These are phyloP conservation scores for Bruguiera hainesii DNA, from an alignment of 441 rosid species.

Conservation along the genomic window DNA sequence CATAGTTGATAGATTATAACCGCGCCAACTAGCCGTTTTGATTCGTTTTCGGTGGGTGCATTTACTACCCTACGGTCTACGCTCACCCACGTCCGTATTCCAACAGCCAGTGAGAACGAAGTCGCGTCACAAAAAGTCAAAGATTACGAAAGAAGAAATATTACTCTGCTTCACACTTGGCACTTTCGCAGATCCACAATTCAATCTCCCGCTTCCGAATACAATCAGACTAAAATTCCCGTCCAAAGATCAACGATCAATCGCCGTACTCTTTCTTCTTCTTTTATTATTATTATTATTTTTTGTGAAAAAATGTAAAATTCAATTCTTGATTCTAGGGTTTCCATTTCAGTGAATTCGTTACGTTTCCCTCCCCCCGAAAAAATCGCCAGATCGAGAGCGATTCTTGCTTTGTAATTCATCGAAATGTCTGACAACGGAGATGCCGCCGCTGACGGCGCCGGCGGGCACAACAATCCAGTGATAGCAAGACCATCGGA, in stretches of 20 bases:
- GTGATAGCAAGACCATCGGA: background rate
- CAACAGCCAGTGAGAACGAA: too few relatives aligned
- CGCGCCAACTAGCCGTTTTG: background rate
- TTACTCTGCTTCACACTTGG: background rate
- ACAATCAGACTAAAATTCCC: too few relatives aligned
- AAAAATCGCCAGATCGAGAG: constrained; percentile 27
- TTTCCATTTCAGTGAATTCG: background rate
- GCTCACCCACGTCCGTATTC: too few relatives aligned
- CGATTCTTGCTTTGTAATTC: constrained; percentile 19
- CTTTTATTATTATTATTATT: background rate
- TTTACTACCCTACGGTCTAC: background rate
- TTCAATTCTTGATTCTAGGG: constrained; percentile 16
- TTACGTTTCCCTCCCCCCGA: background rate
- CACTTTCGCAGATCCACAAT: background rate
- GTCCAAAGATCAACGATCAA: background rate
- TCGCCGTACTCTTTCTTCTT: background rate
- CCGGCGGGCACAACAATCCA: constrained; percentile 10
- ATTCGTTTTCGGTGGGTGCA: background rate
- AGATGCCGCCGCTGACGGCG: constrained; percentile 25
- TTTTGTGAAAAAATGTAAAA: background rate
- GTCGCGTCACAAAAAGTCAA: background rate
- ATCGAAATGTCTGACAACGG: constrained; percentile 46
- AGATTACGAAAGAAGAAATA: background rate
- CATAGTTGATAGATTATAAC: background rate
- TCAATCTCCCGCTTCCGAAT: background rate